Base-by-base conservation (phyloP, 148 eudicot genomes). In the Heliosperma pusillum region DNA sequence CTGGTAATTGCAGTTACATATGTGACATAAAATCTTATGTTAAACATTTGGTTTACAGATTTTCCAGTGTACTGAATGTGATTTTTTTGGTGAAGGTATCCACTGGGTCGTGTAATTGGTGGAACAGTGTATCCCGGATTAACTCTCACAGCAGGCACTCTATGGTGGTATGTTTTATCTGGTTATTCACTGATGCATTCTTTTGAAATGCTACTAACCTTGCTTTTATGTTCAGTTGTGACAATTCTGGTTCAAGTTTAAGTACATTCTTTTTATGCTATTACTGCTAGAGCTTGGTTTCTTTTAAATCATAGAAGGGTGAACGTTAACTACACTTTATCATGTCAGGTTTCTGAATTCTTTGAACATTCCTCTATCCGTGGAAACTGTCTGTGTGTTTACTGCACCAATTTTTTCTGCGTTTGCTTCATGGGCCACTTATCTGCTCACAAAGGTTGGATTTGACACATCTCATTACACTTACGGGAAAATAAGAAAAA, bases 121-220 rank as follows among this genome's bases (percentile, higher is more conserved):
- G 98, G 98, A 80, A 94, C 98, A 52, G 96, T 94, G 74, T 94
- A 92, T 83, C 98, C 98, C 25, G 98, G 98, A 72, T 84, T 94
- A 76, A 94, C 98, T 69, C 77, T 92, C 85, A 94, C 98, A 52
- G 97, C 98, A 12, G 98, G 98, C 71, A 87, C 97, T 58, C 79
- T 94, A 82, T 94, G 98, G 98, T 82, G 95, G 98, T 94, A 74
- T 56, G 98, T 83, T 80, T 82, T 55, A 45, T 40, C 53, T 53
- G 12, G 20, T 40, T 17, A 11, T 63, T 29, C 30, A 13, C 25
- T 33, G 36, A 33, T 33, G 36, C n/a, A 25, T 24, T 30, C 25
- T 67, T 42, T 33, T 50, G 29, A 64, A 17, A 26, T 13, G 5
- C 47, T 22, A 26, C 15, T 7, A 47, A 44, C 27, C 3, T 42